These are phyloP conservation scores for Punica granatum DNA, from an alignment of 345 rosid species.

Conservation along the genomic window DNA sequence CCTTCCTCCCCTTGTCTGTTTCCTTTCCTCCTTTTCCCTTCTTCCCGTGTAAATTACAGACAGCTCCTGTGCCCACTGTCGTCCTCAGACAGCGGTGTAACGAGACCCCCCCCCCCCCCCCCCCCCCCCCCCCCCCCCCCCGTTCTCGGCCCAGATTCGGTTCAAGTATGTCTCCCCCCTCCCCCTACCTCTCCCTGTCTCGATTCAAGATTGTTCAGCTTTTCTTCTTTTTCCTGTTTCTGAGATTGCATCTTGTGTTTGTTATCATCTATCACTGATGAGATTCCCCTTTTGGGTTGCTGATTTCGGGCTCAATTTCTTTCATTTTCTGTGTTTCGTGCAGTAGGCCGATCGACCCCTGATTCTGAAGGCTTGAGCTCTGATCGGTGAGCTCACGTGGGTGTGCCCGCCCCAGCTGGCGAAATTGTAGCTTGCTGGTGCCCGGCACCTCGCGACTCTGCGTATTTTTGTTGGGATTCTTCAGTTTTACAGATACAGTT, in stretches of 20 bases:
- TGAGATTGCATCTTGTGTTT: background rate
- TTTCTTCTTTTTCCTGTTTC: background rate
- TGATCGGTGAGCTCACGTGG: background rate
- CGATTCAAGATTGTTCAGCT: background rate
- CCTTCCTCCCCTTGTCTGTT: background rate
- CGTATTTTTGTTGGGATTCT: background rate
- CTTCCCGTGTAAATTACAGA: background rate
- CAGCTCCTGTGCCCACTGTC: background rate
- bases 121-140: background rate
- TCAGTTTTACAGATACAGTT: background rate
- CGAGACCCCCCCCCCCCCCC: background rate
- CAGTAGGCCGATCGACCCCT: background rate
- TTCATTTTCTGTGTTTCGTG: background rate
- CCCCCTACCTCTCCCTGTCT: background rate
- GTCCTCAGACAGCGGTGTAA: background rate
- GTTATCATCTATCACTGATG: background rate
- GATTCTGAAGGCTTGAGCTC: constrained; percentile 5
- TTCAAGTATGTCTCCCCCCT: background rate
- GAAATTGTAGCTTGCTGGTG: background rate
- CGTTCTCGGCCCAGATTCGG: constrained; percentile 2
- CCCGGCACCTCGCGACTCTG: background rate
- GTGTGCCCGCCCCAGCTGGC: background rate
- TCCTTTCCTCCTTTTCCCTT: background rate
- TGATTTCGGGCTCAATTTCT: constrained; percentile 2
- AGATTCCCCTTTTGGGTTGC: constrained; percentile 9